Evolutionary conservation across 805 yeast genomes (phyloP).

Genomic region (Hanseniaspora lindneri): DNA sequence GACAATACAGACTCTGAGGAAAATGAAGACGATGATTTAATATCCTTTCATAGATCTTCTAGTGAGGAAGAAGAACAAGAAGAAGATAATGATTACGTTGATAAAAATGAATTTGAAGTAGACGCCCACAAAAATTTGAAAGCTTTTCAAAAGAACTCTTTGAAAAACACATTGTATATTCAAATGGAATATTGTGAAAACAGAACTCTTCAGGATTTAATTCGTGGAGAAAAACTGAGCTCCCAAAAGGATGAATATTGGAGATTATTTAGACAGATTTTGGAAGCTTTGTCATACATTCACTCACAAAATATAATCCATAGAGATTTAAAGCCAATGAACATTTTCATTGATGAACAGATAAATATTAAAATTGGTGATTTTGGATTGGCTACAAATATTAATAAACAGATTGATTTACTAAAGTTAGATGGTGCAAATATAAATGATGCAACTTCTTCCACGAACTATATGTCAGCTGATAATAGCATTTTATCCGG

Average conservation of each 20-base stretch:
- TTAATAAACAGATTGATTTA: constrained; percentile 39
- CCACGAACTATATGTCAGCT: neutral
- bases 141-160: constrained; percentile 19
- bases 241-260: constrained; percentile 69
- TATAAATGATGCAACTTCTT: constrained; percentile 20
- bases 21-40: constrained; percentile 15
- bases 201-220: constrained; percentile 73
- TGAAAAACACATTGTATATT: constrained; percentile 64
- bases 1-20: constrained; percentile 1
- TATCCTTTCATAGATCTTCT: constrained; percentile 2
- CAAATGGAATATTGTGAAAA: constrained; percentile 99
- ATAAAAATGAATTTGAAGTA: neutral
- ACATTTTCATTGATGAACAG: constrained; percentile 83
- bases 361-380: constrained; percentile 91
- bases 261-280: constrained; percentile 74
- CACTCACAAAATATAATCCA: constrained; percentile 92
- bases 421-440: constrained; percentile 27
- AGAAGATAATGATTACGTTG: constrained; percentile 10
- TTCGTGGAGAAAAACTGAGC: constrained; percentile 60
- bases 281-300: constrained; percentile 82
- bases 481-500: constrained; percentile 32
- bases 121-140: neutral
- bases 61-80: constrained; percentile 18
- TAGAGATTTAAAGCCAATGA: constrained; percentile 89
- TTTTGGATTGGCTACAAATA: constrained; percentile 90